These are phyloP conservation scores for Ilex asprella DNA, from an alignment of 257 asterid species.

Conservation along the genomic window DNA sequence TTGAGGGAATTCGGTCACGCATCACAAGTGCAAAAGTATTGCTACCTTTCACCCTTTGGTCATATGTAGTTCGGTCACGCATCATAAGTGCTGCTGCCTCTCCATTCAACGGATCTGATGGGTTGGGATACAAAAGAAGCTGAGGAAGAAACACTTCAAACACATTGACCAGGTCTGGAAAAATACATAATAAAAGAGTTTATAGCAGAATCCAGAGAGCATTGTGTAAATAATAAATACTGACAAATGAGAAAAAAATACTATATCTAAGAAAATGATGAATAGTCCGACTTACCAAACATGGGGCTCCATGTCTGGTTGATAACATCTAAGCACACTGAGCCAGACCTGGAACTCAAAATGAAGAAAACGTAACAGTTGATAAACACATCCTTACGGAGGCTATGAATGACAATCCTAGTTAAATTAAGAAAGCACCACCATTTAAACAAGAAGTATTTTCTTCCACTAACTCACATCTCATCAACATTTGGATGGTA, in stretches of 20 bases:
- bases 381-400: no score
- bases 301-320: slow-evolving; percentile 1
- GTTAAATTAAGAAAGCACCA: no score
- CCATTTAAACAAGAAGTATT: no score
- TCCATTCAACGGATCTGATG: background rate
- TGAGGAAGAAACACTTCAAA: background rate
- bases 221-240: background rate
- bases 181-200: background rate
- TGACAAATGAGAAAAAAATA: background rate
- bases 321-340: background rate
- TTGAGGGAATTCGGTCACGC: no score
- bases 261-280: background rate
- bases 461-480: background rate
- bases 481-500: slow-evolving; percentile 3
- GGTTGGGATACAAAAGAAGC: slow-evolving; percentile 2
- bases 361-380: no score
- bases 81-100: background rate
- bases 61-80: background rate
- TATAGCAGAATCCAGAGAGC: background rate
- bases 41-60: background rate
- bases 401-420: no score
- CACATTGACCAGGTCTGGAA: background rate
- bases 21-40: background rate
- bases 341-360: background rate
- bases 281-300: background rate